Evolutionary conservation across 1,284 basidiomycete genomes (phyloP), one percentile per base, ranked within the genome.

Genomic region (Cryptococcus sp.): DNA sequence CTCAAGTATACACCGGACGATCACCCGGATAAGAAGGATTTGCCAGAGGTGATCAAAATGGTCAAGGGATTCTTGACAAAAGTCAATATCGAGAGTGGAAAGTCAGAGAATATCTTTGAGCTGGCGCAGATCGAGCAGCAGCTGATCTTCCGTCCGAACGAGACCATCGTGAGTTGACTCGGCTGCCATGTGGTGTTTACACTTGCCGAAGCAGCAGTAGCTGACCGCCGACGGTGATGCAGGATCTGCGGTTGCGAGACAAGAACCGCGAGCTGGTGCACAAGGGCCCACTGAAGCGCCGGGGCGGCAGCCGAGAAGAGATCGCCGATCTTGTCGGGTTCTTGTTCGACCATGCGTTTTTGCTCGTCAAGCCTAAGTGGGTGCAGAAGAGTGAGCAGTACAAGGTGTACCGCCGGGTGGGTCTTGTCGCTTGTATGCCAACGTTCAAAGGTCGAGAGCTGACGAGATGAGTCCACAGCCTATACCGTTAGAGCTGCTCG

Each of bases 261-360:
- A 89, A 93, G 69, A 86, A 86, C 21, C 85, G 96, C 20, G 89
- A 98, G 78, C 83, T 98, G 63, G 84, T 98, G 37, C 92, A 91
- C 80, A 98, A 94, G 77, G 93, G 93, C n/a, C 80, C 87, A 36
- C 80, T 98, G 67, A 97, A 92, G 77, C 90, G 92, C 71, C 85
- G 94, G 6, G 93, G 94, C 50, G 79, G 81, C 5, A 79, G 80
- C 5, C 82, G 87, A 65, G 85, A 86, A 66, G 89, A 91, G 68
- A 87, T 81, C 62, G 87, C 92, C 7, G 95, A 98, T 73, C 80
- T 98, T 53, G 85, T 92, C 66, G 88, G 96, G 4, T 97, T 96
- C 80, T 79, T 98, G 64, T 97, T 99, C 70, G 96, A 98, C 74
- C 95, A 99, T 77, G 94, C 94, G 0, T 79, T 99, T 52, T 80